These are phyloP conservation scores for Auricularia cornea DNA, from an alignment of 768 basidiomycete genomes.

Conservation along the genomic window DNA sequence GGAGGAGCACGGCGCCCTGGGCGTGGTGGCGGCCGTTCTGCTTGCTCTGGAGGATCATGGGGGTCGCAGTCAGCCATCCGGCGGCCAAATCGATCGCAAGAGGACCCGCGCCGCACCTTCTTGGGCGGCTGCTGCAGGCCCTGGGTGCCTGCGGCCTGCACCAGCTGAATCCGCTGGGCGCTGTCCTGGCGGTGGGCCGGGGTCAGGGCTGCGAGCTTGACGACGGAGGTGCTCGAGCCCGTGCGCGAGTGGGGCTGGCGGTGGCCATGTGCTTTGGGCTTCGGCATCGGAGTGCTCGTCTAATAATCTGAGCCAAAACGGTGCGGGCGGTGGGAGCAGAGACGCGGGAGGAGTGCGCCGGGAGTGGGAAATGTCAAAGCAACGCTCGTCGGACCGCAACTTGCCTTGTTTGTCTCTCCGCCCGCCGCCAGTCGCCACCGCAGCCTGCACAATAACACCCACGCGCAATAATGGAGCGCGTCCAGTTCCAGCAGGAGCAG, in stretches of 20 bases:
- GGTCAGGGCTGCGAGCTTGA: not conserved
- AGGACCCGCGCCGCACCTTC: not conserved
- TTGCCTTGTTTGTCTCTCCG: conserved; percentile 14
- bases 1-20: not conserved
- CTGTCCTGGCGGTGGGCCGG: not conserved
- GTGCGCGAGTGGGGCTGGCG: not conserved
- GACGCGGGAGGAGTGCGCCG: not conserved
- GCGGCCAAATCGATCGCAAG: not conserved
- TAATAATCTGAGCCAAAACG: too few relatives aligned
- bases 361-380: conserved; percentile 39
- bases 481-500: conserved; percentile 91
- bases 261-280: not conserved
- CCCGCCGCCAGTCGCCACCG: conserved; percentile 1
- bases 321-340: not conserved
- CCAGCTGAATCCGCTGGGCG: not conserved
- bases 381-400: conserved; percentile 59
- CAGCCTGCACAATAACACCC: conserved; percentile 13
- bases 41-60: not conserved
- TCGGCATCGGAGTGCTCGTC: not conserved
- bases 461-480: conserved; percentile 99
- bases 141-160: not conserved
- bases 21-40: conserved; percentile 1
- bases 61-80: not conserved
- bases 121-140: not conserved
- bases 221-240: not conserved